Percentiles rank a stretch among this genome's conserved stretches.
These are phyloP conservation scores for Alternaria gansuensis DNA, from an alignment of 2,329 filamentous ascomycete genomes.

Conservation along the genomic window DNA sequence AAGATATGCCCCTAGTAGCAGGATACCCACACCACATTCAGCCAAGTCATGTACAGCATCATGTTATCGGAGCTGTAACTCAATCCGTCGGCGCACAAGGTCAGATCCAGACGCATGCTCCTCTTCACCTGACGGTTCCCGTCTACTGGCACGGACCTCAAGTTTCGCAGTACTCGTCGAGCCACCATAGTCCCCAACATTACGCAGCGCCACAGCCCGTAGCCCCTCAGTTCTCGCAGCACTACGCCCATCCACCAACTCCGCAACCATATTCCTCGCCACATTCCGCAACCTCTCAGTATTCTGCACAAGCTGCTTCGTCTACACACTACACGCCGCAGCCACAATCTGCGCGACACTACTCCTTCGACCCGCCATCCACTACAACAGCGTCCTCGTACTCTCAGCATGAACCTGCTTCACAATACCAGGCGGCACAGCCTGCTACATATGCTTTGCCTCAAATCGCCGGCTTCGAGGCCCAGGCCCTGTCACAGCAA, in stretches of 20 bases:
- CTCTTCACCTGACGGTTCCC: conserved; percentile 41
- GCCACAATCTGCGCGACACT: conserved; percentile 32
- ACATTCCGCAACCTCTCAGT: conserved; percentile 31
- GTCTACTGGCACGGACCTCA: conserved; percentile 47
- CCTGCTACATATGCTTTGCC: conserved; percentile 40
- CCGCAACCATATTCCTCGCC: conserved; percentile 41
- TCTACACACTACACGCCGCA: conserved; percentile 35
- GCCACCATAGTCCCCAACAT: conserved; percentile 38
- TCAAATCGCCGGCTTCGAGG: conserved; percentile 36
- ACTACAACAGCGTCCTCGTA: conserved; percentile 31
- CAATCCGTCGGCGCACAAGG: conserved; percentile 37
- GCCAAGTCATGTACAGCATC: conserved; percentile 43
- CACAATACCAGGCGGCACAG: conserved; percentile 34
- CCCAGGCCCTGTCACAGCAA: conserved; percentile 33
- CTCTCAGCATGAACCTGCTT: conserved; percentile 35
- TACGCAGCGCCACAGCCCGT: conserved; percentile 36
- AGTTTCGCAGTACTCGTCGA: conserved; percentile 37
- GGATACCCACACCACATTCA: conserved; percentile 44
- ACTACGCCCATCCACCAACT: conserved; percentile 39
- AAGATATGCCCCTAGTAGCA: conserved; percentile 44
- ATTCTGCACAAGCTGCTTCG: conserved; percentile 28
- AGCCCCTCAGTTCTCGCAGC: conserved; percentile 35
- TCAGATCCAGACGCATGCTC: conserved; percentile 38
- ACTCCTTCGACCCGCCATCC: conserved; percentile 34
- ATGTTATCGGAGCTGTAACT: conserved; percentile 31